These are phyloP conservation scores for Suillus subluteus DNA, from an alignment of 768 basidiomycete genomes.

Conservation along the genomic window DNA sequence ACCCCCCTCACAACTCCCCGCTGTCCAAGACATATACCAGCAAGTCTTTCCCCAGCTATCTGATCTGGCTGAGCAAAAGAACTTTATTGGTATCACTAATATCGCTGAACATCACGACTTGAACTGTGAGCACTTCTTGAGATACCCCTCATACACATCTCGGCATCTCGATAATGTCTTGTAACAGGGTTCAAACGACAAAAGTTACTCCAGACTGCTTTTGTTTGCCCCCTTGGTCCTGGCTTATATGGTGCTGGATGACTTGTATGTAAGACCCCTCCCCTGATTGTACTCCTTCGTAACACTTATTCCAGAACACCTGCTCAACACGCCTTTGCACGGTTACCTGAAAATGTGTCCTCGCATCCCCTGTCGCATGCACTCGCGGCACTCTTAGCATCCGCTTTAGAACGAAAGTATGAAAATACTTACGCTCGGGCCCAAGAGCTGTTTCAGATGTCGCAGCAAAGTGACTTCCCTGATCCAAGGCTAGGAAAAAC, in stretches of 20 bases:
- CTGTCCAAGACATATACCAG: slow-evolving; percentile 43
- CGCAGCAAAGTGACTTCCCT: slow-evolving; percentile 47
- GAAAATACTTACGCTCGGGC: slow-evolving; percentile 56
- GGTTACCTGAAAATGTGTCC: slow-evolving; percentile 54
- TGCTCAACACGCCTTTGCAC: slow-evolving; percentile 59
- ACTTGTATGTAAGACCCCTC: slow-evolving; percentile 49
- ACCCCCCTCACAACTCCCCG: slow-evolving; percentile 20
- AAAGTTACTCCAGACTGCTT: slow-evolving; percentile 49
- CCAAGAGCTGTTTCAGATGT: slow-evolving; percentile 42
- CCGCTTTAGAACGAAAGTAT: slow-evolving; percentile 59
- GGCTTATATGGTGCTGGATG: slow-evolving; percentile 64
- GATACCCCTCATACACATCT: slow-evolving; percentile 1
- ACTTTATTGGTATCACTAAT: slow-evolving; percentile 46
- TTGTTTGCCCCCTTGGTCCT: slow-evolving; percentile 64
- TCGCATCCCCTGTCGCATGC: slow-evolving; percentile 49
- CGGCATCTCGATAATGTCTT: slow-evolving; percentile 11
- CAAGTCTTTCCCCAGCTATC: slow-evolving; percentile 46
- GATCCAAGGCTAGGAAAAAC: slow-evolving; percentile 50
- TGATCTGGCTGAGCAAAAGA: slow-evolving; percentile 47
- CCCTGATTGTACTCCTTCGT: slow-evolving; percentile 3
- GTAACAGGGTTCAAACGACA: slow-evolving; percentile 41
- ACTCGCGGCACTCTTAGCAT: slow-evolving; percentile 49
- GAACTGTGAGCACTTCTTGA: slow-evolving; percentile 43
- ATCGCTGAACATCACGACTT: slow-evolving; percentile 57
- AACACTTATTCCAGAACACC: slow-evolving; percentile 46